phyloP scores from a whole-genome alignment of 371 early-diverging fungal species.

The Mortierella sp. region DNA sequence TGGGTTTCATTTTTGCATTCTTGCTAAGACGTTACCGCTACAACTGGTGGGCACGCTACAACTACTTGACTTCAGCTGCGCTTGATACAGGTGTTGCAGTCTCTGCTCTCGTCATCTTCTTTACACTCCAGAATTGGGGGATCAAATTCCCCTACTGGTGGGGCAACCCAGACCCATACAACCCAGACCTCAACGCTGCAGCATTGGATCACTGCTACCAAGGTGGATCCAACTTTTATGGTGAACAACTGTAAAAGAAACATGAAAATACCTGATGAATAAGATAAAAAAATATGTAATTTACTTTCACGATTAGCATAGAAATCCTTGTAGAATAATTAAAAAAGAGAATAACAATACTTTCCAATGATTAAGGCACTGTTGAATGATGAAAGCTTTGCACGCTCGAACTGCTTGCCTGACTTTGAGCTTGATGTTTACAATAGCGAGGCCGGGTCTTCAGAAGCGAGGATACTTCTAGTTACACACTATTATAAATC shows the following conservation, averaged over 20 bases:
- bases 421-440: too few species aligned
- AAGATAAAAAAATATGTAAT: too few species aligned
- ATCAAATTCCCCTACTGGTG: conserved; percentile 36
- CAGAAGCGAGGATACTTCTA: too few species aligned
- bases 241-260: conserved; percentile 14
- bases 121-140: conserved; percentile 56
- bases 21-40: conserved; percentile 66
- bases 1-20: conserved; percentile 76
- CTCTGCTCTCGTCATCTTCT: conserved; percentile 64
- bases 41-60: conserved; percentile 80
- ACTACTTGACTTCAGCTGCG: conserved; percentile 81
- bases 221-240: conserved; percentile 22
- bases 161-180: conserved; percentile 36
- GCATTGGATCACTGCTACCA: conserved; percentile 32
- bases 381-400: too few species aligned
- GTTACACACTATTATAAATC: too few species aligned
- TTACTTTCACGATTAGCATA: too few species aligned
- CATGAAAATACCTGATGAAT: not conserved
- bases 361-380: too few species aligned
- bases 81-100: conserved; percentile 76
- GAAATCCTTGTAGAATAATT: too few species aligned
- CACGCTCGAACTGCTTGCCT: too few species aligned
- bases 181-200: conserved; percentile 19
- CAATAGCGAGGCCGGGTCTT: too few species aligned
- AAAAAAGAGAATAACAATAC: too few species aligned